Percentiles rank a stretch among this genome's conserved stretches.
These are phyloP conservation scores for Penicillium sp. DNA, from an alignment of 2,329 filamentous ascomycete genomes.

Conservation along the genomic window DNA sequence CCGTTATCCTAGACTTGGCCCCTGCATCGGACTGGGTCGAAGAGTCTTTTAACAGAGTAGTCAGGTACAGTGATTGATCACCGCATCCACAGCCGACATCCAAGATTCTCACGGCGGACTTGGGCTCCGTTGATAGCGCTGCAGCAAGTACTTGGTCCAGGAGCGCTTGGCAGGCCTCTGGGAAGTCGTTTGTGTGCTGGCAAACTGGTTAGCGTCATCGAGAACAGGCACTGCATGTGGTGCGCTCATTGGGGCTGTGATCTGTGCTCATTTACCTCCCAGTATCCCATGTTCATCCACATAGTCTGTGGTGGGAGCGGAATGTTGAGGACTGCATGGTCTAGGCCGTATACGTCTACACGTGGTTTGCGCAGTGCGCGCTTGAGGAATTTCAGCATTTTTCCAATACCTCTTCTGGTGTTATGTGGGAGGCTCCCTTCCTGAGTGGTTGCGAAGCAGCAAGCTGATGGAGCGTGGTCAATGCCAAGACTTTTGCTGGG, in stretches of 20 bases:
- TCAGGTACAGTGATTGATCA: constrained; percentile 53
- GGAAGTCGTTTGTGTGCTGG: constrained; percentile 38
- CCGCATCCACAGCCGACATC: constrained; percentile 60
- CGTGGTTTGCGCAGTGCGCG: constrained; percentile 10
- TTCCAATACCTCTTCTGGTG: no score
- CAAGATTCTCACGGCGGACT: constrained; percentile 29
- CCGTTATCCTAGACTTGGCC: not conserved
- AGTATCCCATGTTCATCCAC: constrained; percentile 64
- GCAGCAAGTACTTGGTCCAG: constrained; percentile 49
- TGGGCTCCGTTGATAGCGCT: constrained; percentile 34
- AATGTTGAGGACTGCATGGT: constrained; percentile 56
- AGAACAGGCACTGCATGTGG: not conserved
- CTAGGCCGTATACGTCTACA: constrained; percentile 47
- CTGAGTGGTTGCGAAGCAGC: no score
- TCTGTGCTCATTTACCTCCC: constrained; percentile 41
- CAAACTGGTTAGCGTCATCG: not conserved
- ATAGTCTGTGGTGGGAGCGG: constrained; percentile 48
- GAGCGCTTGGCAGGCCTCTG: constrained; percentile 50
- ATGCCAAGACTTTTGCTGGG: not conserved
- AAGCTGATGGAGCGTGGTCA: not conserved
- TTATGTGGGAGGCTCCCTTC: not conserved
- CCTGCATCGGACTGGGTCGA: not conserved
- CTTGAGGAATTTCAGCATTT: constrained; percentile 11
- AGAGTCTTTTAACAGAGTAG: constrained; percentile 24
- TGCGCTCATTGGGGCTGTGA: not conserved